Evolutionary conservation across 2,329 filamentous ascomycete species (phyloP).

Genomic region (Paraconiothyrium sp.): DNA sequence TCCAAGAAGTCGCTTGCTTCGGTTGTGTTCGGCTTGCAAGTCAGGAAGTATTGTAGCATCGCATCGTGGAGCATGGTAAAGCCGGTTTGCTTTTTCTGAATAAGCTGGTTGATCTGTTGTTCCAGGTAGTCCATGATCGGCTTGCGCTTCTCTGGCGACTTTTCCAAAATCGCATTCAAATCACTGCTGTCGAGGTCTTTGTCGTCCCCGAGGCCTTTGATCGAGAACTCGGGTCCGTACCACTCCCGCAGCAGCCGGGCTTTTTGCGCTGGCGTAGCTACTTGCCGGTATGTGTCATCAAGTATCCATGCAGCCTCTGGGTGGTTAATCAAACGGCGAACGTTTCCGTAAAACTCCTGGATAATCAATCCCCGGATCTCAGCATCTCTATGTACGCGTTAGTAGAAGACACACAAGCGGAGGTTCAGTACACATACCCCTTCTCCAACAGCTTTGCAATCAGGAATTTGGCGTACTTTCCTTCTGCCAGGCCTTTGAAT

Average conservation of each 20-base stretch:
- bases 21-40: slow-evolving; percentile 76
- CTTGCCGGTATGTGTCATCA: slow-evolving; percentile 92
- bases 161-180: slow-evolving; percentile 76
- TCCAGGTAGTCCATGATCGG: slow-evolving; percentile 87
- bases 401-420: neutral
- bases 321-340: slow-evolving; percentile 93
- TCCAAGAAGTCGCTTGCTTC: slow-evolving; percentile 90
- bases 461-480: slow-evolving; percentile 96
- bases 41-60: slow-evolving; percentile 95
- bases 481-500: slow-evolving; percentile 87
- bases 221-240: slow-evolving; percentile 92
- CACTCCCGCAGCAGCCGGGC: slow-evolving; percentile 87
- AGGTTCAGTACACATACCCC: slow-evolving; percentile 51
- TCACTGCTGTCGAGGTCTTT: slow-evolving; percentile 68
- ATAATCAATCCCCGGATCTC: slow-evolving; percentile 90
- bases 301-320: slow-evolving; percentile 97
- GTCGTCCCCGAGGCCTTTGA: slow-evolving; percentile 67
- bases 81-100: slow-evolving; percentile 95
- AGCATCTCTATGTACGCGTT: slow-evolving; percentile 65
- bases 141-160: slow-evolving; percentile 83
- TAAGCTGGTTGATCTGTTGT: slow-evolving; percentile 87
- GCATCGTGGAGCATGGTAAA: slow-evolving; percentile 99
- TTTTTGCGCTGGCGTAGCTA: slow-evolving; percentile 87
- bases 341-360: slow-evolving; percentile 92
- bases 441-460: slow-evolving; percentile 96